A percentile compares a stretch with the other conserved stretches of the same genome.
phyloP scores from a whole-genome alignment of 2,329 filamentous ascomycete genomes.

The Chalara sp. region DNA sequence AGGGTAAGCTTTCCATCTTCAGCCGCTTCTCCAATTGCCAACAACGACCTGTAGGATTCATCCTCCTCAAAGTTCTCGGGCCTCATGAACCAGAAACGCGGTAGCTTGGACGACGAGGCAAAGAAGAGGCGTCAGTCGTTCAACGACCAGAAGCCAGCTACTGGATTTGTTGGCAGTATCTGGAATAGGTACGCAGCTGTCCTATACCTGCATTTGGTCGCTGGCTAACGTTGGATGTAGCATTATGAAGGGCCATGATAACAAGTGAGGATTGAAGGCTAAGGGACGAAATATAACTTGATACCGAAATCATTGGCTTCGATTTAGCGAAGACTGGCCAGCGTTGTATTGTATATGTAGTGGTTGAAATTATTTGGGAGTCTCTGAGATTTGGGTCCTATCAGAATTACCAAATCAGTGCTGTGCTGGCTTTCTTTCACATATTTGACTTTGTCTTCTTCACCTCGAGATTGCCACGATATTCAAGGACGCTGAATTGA shows the following conservation, averaged over 20 bases:
- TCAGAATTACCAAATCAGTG: no score
- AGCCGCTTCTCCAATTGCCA: neutral
- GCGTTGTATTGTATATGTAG: neutral
- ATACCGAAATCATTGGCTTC: neutral
- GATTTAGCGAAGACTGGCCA: neutral
- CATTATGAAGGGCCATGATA: neutral
- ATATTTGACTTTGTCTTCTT: no score
- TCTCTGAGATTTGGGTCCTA: no score
- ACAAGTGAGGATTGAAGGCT: neutral
- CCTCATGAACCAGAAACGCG: constrained; percentile 37
- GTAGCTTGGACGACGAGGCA: constrained; percentile 29
- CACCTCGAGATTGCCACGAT: no score
- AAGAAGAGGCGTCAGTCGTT: constrained; percentile 34
- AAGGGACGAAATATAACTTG: neutral
- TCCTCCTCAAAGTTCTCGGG: constrained; percentile 25
- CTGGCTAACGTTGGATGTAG: neutral
- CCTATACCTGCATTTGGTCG: neutral
- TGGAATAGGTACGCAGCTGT: constrained; percentile 24
- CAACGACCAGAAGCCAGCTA: constrained; percentile 34
- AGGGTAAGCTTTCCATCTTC: constrained; percentile 12
- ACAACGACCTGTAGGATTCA: neutral
- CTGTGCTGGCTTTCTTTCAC: no score
- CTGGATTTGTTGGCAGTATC: constrained; percentile 28
- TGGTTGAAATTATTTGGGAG: neutral
- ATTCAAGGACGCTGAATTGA: no score